Base-by-base conservation (phyloP, 208 protist genomes). In the Borovskyia barvae region DNA sequence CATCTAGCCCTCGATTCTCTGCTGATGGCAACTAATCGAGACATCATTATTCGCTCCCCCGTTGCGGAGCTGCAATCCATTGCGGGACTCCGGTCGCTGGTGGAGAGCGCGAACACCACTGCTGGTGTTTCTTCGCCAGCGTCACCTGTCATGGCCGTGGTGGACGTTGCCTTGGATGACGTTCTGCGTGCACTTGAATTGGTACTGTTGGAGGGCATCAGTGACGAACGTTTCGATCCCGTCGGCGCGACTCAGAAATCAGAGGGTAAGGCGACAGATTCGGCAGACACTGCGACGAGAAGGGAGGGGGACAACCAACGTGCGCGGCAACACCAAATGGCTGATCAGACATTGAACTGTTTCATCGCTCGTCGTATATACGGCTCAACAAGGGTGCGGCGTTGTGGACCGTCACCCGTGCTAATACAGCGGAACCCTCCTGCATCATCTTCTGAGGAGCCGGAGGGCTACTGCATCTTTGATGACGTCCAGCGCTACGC, bases 361-460 rank as follows among this genome's bases (percentile, higher is more conserved):
- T 85, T 78, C 54, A 88, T 92, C 43, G 77, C 82, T 0, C 82
- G 82, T 5, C 83, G 82, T 17, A 41, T 92, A 39, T 90, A 92
- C 62, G 25, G 57, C 22, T 77, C 59, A 15, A 48, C 43, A 19
- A 42, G 58, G 6, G 41, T 87, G 42, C 50, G 58, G 17, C 25
- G 43, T 14, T 79, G 50, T 24, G 84, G 85, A 3, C 56, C 72
- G 32, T 88, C 82, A 2, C 85, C 85, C 39, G 54, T 86, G 25
- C 42, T 80, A 1, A 48, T 90, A 5, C 65, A 69, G 22, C 71
- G 64, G 29, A 37, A 48, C 4, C 73, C 88, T 9, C 88, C 85
- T 2, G 75, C 62, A 12, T 85, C 80, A 0, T 72, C 65, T 12
- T 77, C 79, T 6, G 53, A 85, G 63, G 83, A 94, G 70, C 79